Evolutionary conservation across 2,329 filamentous ascomycete species (phyloP), one percentile per base, ranked within the genome.

Genomic region (Daldinia sp.): DNA sequence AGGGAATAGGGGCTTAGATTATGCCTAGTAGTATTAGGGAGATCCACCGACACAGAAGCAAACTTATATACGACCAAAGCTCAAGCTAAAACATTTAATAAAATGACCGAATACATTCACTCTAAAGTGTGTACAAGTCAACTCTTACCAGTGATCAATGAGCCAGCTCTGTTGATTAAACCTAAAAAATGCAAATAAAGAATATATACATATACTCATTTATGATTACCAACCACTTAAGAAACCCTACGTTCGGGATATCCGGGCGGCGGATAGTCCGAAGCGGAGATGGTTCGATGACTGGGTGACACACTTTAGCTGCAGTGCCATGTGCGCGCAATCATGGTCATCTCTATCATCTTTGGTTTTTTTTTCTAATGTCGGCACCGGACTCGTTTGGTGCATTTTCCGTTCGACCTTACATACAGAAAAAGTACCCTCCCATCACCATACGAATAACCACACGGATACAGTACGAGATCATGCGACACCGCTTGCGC

Each of bases 261-360:
- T 60, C 60, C 57, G 61, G 61, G 27, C 54, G 61, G 64, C 53
- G 61, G 61, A 67, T 64, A 61, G 64, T 61, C 61, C 64, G 64
- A 64, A 45, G 50, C 58, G 61, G 61, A 63, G 53, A 62, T 58
- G 25, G 53, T 62, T 41, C 59, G 37, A 63, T 60, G 55, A 58
- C 58, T 63, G 34, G 59, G 59, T 61, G 21, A 48, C 60, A 58
- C 62, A n/a, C n/a, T n/a, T 34, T 43, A 60, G 57, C 53, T 61
- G 64, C 57, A 64, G 60, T 61, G 41, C 62, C 59, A 62, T 66
- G 60, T 66, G 60, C 58, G 52, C 57, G 61, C 64, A 59, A 64
- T 67, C 61, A 51, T 64, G 51, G 51, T 64, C 56, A 64, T 61
- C 57, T 51, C 49, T 55, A 59, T 60, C 55, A 23, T 51, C 23